Conservation (phyloP, 2,329 filamentous ascomycete species). For the Talaromyces islandicus region DNA sequence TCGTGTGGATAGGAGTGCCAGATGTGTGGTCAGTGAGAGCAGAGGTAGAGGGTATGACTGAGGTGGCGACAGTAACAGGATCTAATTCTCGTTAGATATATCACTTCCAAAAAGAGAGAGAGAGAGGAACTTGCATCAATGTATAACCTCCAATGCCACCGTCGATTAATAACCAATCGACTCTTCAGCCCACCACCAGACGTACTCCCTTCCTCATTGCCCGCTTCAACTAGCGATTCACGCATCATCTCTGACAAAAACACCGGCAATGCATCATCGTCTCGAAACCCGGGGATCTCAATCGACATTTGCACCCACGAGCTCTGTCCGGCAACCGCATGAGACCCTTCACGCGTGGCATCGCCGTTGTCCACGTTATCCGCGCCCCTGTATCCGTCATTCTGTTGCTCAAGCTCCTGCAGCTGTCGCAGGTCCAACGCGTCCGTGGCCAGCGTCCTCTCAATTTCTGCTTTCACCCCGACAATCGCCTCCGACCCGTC, state of each 20-base stretch:
- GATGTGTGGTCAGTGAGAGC: slow-evolving; percentile 85
- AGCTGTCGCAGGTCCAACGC: slow-evolving; percentile 34
- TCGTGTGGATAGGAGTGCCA: slow-evolving; percentile 82
- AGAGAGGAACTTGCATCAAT: slow-evolving; percentile 64
- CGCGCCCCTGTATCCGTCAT: slow-evolving; percentile 11
- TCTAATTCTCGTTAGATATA: slow-evolving; percentile 46
- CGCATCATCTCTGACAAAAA: slow-evolving; percentile 83
- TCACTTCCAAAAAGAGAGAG: slow-evolving; percentile 4
- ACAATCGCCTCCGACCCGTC: slow-evolving; percentile 96
- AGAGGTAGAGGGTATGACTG: slow-evolving; percentile 89
- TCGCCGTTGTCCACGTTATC: slow-evolving; percentile 21
- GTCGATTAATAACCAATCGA: slow-evolving; percentile 76
- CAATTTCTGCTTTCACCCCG: slow-evolving; percentile 90
- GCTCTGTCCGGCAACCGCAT: slow-evolving; percentile 42
- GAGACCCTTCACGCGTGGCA: slow-evolving; percentile 12
- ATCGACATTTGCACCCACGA: slow-evolving; percentile 85
- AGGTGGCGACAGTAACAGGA: slow-evolving; percentile 86
- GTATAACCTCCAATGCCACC: slow-evolving; percentile 96
- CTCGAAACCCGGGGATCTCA: slow-evolving; percentile 83
- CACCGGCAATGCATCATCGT: slow-evolving; percentile 84
- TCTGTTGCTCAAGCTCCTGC: slow-evolving; percentile 27
- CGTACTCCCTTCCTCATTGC: slow-evolving; percentile 64
- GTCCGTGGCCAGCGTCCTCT: slow-evolving; percentile 53
- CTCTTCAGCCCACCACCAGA: slow-evolving; percentile 62
- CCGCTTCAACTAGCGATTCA: slow-evolving; percentile 69